Base-by-base conservation (phyloP, 2,329 filamentous ascomycete genomes). In the Macrophomina pseudophaseolina region DNA sequence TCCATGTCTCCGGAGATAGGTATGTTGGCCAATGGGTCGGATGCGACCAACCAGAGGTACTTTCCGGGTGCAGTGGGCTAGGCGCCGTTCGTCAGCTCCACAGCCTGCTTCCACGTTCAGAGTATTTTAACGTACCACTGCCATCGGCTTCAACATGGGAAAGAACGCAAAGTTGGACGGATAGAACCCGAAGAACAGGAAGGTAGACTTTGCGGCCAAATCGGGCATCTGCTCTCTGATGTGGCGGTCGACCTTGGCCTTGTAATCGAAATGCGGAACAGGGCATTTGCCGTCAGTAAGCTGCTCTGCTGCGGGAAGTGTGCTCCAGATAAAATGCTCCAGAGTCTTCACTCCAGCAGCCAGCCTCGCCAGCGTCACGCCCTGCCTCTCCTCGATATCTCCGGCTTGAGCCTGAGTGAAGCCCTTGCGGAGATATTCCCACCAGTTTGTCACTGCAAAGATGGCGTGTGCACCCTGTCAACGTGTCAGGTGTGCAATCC, bases 241-340 rank as follows among this genome's bases (percentile, higher is more conserved):
- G 35, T 76, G 77, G 18, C 72, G 74, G 67, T 83, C 80, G 5
- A 82, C 74, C 1, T 72, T 71, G 30, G 76, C 76, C 69, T 84
- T 84, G 68, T 73, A 76, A n/a, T 79, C 80, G 67, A 81, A 81
- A 67, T 84, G 80, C 0, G 80, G 78, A 0, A 81, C 74, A 4
- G 71, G 42, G 2, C 72, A 66, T 56, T 77, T 75, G 0, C 80
- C 80, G 0, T 68, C 67, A 5, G 75, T 75, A 16, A 78, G 72
- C 12, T 67, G 69, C 40, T 69, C 71, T 5, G 74, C 71, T 42
- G 77, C 75, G 1, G 82, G 82, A 5, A 82, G 73, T 0, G 82
- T 83, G 7, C 78, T 81, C 80, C 81, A 83, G 64, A 84, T 74
- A 69, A 79, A 84, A 67, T 83, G 80, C 64, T 81, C 72, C 0